A percentile compares a stretch with the other conserved stretches of the same genome.
Conservation (phyloP, 768 basidiomycete species). For the Mycena sanguinolenta region DNA sequence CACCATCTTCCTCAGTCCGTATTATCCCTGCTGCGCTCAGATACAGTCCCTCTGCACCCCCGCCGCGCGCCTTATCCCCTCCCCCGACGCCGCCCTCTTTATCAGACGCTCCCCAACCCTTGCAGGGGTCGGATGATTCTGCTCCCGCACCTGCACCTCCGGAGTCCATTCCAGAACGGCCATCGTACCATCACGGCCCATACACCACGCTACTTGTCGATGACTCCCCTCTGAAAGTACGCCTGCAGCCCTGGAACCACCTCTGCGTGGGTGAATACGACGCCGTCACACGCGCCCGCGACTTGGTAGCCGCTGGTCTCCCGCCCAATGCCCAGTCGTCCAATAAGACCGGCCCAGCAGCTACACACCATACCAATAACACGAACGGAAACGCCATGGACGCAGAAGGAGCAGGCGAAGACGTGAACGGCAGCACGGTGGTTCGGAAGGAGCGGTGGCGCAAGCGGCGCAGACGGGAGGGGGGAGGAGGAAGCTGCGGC, state of each 20-base stretch:
- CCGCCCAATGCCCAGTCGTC: constrained; percentile 7
- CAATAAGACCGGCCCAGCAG: background rate
- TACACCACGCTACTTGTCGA: constrained; percentile 51
- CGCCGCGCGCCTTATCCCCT: background rate
- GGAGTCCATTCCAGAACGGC: background rate
- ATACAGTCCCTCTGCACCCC: background rate
- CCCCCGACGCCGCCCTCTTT: constrained; percentile 1
- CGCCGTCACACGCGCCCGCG: constrained; percentile 52
- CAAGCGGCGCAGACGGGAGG: constrained; percentile 34
- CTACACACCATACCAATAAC: background rate
- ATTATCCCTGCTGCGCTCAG: background rate
- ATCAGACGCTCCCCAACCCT: background rate
- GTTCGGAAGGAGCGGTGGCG: constrained; percentile 31
- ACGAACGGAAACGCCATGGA: background rate
- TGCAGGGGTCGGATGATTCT: background rate
- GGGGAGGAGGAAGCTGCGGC: constrained; percentile 12
- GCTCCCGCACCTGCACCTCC: background rate
- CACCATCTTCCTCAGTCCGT: background rate
- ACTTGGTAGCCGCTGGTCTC: constrained; percentile 21
- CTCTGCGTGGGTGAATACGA: constrained; percentile 82
- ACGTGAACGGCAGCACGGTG: background rate
- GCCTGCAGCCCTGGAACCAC: constrained; percentile 86
- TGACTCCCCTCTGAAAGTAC: constrained; percentile 68
- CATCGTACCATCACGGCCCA: constrained; percentile 19
- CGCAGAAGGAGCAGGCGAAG: background rate